A percentile compares a stretch with the other conserved stretches of the same genome.
phyloP scores from a whole-genome alignment of 768 basidiomycete species.

The Lactarius deliciosus region DNA sequence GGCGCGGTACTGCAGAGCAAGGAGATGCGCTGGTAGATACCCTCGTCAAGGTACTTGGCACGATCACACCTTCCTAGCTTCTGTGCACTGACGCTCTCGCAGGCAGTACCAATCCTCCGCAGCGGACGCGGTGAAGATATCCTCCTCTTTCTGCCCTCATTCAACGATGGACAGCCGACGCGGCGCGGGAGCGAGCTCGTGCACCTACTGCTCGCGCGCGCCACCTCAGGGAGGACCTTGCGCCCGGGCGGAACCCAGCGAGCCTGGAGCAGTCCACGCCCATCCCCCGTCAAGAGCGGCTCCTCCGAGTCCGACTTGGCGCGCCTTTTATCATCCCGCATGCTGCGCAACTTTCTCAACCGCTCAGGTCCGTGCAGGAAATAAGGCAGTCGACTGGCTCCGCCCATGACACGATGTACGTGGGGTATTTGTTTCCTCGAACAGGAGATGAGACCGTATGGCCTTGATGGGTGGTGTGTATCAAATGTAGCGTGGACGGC shows the following conservation, averaged over 20 bases:
- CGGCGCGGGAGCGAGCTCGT: conserved; percentile 44
- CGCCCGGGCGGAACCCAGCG: conserved; percentile 33
- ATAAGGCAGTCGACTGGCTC: background rate
- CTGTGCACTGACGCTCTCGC: background rate
- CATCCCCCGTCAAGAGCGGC: background rate
- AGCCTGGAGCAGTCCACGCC: conserved; percentile 37
- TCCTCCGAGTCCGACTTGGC: background rate
- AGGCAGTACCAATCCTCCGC: conserved; percentile 52
- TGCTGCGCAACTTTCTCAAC: too few relatives aligned
- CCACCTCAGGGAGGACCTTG: conserved; percentile 38
- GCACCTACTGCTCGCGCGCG: conserved; percentile 41
- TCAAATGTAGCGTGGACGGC: too few relatives aligned
- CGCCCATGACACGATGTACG: conserved; percentile 4
- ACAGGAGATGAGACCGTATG: too few relatives aligned
- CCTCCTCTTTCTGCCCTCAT: conserved; percentile 50
- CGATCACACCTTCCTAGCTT: background rate
- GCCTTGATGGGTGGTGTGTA: too few relatives aligned
- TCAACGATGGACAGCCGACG: conserved; percentile 36
- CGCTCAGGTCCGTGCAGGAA: too few relatives aligned
- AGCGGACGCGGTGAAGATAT: conserved; percentile 49
- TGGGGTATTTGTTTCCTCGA: too few relatives aligned
- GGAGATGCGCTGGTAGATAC: conserved; percentile 50
- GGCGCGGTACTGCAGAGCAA: conserved; percentile 44
- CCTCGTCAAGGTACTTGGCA: conserved; percentile 45
- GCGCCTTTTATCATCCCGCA: background rate